Base-by-base conservation (phyloP, 1,139 yeast species). In the Lizanozyma gosingica region DNA sequence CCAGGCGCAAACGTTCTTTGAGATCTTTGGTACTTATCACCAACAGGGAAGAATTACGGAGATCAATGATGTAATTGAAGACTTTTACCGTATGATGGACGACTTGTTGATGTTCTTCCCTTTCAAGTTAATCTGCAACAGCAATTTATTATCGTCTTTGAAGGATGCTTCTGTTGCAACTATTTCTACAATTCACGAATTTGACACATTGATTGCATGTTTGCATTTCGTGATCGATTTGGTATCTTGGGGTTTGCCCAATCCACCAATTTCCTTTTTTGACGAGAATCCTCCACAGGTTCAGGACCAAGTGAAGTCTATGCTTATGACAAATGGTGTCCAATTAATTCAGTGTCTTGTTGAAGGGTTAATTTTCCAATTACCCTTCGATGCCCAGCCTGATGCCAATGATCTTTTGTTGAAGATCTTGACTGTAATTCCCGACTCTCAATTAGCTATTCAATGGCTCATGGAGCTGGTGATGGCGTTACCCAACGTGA, bases 101-200 rank as follows among this genome's bases (percentile, higher is more conserved):
- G 97, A 92, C 56, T 67, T 88, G 39, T 62, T 87, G 41, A 81
- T 83, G 81, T 86, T 76, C 56, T 85, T 73, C 56, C 95, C 97
- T 1, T 67, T 74, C 42, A 71, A 78, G 49, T 71, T 85, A 43
- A 72, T 86, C 15, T 61, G 71, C 11, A 67, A 78, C 39, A 64
- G 70, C n/a, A 77, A 73, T 15, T 57, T 85, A 36, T 60, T 87
- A 48, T 66, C 67, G 39, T 74, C 83, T 6, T 66, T 82, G 1
- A 67, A 80, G 47, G 76, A 80, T 42, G 75, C 84, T 8, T 77
- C 88, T 6, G 55, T 83, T 37, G 67, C 72, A 40, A 74, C 79
- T 18, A 63, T 81, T 48, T 61, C 57, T 27, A 63, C 63, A 18
- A 64, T 83, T 37, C 82, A 78, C 44, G 90, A 86, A 53, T 71